Conservation (phyloP, 352 stramenopile species). For the Phytophthora cryptogea region DNA sequence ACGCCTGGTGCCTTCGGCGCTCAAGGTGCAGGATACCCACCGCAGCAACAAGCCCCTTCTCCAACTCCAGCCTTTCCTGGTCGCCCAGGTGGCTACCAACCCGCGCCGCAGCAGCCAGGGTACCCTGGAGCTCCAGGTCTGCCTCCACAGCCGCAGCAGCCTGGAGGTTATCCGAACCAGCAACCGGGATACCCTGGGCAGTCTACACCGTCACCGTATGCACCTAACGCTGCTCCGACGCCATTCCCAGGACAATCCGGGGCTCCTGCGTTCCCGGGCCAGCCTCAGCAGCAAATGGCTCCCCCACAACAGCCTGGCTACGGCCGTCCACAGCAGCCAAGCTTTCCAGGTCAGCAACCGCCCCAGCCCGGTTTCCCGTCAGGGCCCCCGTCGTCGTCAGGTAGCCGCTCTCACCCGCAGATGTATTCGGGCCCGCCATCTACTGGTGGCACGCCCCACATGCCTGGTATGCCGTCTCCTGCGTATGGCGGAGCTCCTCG, state of each 20-base stretch:
- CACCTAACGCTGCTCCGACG: constrained; percentile 23
- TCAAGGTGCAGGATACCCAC: constrained; percentile 46
- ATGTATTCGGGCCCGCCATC: constrained; percentile 50
- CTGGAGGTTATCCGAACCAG: constrained; percentile 34
- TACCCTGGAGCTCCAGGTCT: constrained; percentile 37
- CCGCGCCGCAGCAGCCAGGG: constrained; percentile 33
- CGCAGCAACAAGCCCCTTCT: constrained; percentile 38
- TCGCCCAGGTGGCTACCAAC: constrained; percentile 42
- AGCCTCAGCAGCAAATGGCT: constrained; percentile 26
- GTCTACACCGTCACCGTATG: constrained; percentile 38
- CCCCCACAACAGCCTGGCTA: constrained; percentile 40
- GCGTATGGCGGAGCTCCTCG: constrained; percentile 36
- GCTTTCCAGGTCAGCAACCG: constrained; percentile 35
- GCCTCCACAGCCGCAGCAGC: constrained; percentile 36
- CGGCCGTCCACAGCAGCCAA: constrained; percentile 42
- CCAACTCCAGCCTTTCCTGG: constrained; percentile 46
- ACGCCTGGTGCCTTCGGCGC: constrained; percentile 38
- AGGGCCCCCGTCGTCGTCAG: constrained; percentile 57
- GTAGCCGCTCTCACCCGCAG: constrained; percentile 26
- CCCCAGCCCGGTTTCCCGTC: constrained; percentile 46
- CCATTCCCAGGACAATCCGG: constrained; percentile 42
- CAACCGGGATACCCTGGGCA: constrained; percentile 44
- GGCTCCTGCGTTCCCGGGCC: constrained; percentile 43
- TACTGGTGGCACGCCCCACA: constrained; percentile 30
- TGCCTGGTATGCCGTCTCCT: constrained; percentile 32